Evolutionary conservation across 148 eudicot species (phyloP).

Genomic region (Amaranthus cruentus): DNA sequence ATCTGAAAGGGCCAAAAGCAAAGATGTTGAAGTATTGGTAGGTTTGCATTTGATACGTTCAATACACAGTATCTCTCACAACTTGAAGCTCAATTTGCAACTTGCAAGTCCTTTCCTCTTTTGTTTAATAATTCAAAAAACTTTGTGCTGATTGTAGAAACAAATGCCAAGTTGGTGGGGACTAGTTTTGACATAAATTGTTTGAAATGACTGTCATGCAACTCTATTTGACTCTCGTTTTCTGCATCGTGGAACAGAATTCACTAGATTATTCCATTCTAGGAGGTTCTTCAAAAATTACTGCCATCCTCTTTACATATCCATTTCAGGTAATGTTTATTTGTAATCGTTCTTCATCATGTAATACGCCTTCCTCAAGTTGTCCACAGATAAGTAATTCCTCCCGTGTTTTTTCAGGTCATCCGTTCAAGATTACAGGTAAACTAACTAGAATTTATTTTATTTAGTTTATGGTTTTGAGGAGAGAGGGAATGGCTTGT

Average conservation of each 20-base stretch:
- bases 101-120: neutral
- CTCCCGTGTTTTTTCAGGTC: conserved; percentile 49
- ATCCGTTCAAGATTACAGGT: conserved; percentile 96
- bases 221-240: conserved; percentile 5
- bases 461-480: too few relatives aligned
- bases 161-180: neutral
- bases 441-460: neutral
- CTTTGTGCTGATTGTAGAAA: neutral
- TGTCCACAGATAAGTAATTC: neutral
- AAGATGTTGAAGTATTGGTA: conserved; percentile 52
- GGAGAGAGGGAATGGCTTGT: neutral
- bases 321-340: conserved; percentile 68
- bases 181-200: neutral
- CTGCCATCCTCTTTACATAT: conserved; percentile 78
- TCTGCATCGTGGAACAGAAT: conserved; percentile 38
- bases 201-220: neutral
- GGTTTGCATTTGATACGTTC: conserved; percentile 14
- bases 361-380: conserved; percentile 1
- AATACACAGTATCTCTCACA: neutral
- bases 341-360: neutral
- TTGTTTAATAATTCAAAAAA: neutral
- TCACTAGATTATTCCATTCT: conserved; percentile 77
- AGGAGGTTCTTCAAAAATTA: conserved; percentile 87
- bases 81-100: neutral
- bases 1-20: conserved; percentile 27